Evolutionary conservation across 371 early-diverging fungal species (phyloP).

Genomic region (Haplosporangium sp.): DNA sequence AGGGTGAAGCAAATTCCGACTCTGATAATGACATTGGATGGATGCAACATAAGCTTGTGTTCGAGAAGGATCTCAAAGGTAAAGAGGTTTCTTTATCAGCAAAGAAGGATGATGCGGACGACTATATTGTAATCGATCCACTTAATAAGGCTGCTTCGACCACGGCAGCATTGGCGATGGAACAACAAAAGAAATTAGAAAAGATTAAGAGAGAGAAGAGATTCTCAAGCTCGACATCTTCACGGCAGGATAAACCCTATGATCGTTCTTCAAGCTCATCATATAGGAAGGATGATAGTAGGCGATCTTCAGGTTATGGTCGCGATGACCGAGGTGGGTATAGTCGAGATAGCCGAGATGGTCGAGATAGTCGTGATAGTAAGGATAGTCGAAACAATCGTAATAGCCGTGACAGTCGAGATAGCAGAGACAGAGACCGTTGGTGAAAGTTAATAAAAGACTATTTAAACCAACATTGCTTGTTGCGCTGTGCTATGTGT

Average conservation of each 20-base stretch:
- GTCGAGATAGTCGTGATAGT: slow-evolving; percentile 33
- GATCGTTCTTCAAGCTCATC: slow-evolving; percentile 30
- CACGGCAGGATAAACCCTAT: slow-evolving; percentile 14
- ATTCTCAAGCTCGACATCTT: slow-evolving; percentile 9
- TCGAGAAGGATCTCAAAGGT: slow-evolving; percentile 75
- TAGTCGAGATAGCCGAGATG: slow-evolving; percentile 7
- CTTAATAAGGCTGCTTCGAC: slow-evolving; percentile 42
- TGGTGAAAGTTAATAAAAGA: slow-evolving; percentile 1
- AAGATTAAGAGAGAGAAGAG: slow-evolving; percentile 22
- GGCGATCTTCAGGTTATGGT: slow-evolving; percentile 24
- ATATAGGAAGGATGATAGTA: slow-evolving; percentile 14
- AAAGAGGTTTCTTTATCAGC: slow-evolving; percentile 67
- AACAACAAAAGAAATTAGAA: slow-evolving; percentile 25
- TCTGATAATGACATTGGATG: slow-evolving; percentile 69
- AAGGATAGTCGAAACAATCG: slow-evolving; percentile 43
- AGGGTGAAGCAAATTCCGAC: slow-evolving; percentile 16
- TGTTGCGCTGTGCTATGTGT: background rate
- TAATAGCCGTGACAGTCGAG: slow-evolving; percentile 37
- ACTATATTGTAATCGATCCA: slow-evolving; percentile 84
- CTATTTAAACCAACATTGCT: background rate
- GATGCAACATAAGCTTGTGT: slow-evolving; percentile 77
- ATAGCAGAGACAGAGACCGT: slow-evolving; percentile 24
- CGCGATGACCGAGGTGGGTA: slow-evolving; percentile 13
- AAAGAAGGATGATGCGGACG: slow-evolving; percentile 73
- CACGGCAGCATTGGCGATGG: slow-evolving; percentile 28